Evolutionary conservation across 2,329 filamentous ascomycete species (phyloP).

Genomic region (Talaromyces sp.): DNA sequence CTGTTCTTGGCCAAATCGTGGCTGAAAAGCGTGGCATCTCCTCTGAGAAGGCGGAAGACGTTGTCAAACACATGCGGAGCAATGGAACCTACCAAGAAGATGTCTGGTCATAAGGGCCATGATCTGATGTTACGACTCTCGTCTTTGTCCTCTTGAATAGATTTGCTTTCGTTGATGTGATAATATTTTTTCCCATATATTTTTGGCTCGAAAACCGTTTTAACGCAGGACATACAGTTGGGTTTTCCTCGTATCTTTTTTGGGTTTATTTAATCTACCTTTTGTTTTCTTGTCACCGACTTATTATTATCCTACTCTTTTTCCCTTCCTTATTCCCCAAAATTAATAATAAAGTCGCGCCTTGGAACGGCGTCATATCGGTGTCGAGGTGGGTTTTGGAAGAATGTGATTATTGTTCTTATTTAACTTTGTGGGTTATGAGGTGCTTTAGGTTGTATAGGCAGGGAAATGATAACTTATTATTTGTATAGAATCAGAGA

Average conservation of each 20-base stretch:
- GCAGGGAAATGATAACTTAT: background rate
- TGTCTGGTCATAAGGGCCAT: conserved; percentile 55
- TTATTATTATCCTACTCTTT: background rate
- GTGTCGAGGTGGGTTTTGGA: background rate
- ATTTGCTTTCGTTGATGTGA: conserved; percentile 11
- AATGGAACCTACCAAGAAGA: conserved; percentile 93
- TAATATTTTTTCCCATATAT: conserved; percentile 6
- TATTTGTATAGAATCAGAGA: background rate
- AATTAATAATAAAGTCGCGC: background rate
- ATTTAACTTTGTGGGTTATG: background rate
- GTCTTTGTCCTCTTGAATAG: conserved; percentile 15
- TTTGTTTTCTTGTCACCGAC: background rate
- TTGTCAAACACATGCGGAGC: conserved; percentile 94
- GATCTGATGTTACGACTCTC: background rate
- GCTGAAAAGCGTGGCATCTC: conserved; percentile 75
- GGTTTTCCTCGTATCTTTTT: background rate
- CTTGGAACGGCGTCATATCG: background rate
- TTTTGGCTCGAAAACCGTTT: background rate
- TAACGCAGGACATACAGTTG: background rate
- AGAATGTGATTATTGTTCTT: background rate
- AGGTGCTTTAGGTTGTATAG: background rate
- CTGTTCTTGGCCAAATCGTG: conserved; percentile 81
- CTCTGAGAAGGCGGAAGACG: conserved; percentile 85
- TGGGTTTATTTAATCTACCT: background rate
- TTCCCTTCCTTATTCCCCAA: background rate